These are phyloP conservation scores for Filobasidium wieringae DNA, from an alignment of 768 basidiomycete species.

Conservation along the genomic window DNA sequence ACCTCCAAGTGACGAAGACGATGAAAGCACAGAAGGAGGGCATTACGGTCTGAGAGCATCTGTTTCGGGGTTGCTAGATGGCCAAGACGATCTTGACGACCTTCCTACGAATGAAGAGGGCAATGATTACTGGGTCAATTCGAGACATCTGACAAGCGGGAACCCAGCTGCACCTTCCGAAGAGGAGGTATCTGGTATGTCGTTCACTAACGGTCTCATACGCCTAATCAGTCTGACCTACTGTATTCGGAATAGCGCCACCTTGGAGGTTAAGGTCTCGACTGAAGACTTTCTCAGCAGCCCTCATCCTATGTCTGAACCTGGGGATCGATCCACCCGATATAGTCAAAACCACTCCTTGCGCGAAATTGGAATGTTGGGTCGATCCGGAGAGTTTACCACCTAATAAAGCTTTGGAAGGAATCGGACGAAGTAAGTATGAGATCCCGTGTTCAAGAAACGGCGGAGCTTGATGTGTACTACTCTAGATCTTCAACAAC, in stretches of 20 bases:
- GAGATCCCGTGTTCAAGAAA: background rate
- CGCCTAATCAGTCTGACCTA: background rate
- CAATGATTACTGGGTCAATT: constrained; percentile 41
- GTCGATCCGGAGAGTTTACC: constrained; percentile 89
- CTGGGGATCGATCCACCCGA: constrained; percentile 98
- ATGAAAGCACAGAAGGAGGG: background rate
- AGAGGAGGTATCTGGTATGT: constrained; percentile 14
- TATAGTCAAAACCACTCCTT: constrained; percentile 90
- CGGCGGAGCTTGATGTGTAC: background rate
- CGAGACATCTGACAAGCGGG: constrained; percentile 80
- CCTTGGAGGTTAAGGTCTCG: constrained; percentile 77
- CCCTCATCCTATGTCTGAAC: constrained; percentile 79
- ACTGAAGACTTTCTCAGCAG: constrained; percentile 78
- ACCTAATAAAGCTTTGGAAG: constrained; percentile 82
- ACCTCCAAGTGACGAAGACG: constrained; percentile 4
- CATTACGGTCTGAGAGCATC: background rate
- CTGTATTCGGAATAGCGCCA: constrained; percentile 35
- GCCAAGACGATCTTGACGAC: background rate
- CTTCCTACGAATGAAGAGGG: constrained; percentile 3
- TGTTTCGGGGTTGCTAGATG: background rate
- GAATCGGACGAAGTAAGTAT: constrained; percentile 59
- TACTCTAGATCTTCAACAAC: constrained; percentile 61
- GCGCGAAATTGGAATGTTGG: constrained; percentile 92
- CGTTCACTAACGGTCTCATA: background rate
- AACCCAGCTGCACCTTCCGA: constrained; percentile 52